These are phyloP conservation scores for Candida germanica DNA, from an alignment of 805 yeast species.

Conservation along the genomic window DNA sequence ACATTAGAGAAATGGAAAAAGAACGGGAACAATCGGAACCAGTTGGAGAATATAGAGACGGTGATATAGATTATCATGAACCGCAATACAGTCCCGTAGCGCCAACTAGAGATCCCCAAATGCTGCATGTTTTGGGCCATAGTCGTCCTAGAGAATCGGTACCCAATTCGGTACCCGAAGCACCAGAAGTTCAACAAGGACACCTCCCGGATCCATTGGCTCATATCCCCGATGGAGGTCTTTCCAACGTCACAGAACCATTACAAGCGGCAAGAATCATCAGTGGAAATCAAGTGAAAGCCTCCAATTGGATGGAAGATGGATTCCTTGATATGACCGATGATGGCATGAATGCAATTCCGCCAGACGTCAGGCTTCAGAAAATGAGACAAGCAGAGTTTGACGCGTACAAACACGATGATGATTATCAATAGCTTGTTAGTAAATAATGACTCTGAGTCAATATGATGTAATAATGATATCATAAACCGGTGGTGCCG, in stretches of 20 bases:
- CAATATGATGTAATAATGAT: conserved; percentile 5
- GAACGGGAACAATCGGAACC: background rate
- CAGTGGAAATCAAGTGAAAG: conserved; percentile 39
- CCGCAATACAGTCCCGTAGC: conserved; percentile 8
- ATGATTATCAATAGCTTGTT: conserved; percentile 19
- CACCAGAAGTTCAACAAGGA: conserved; percentile 12
- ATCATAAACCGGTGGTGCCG: conserved; percentile 2
- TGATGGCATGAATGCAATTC: conserved; percentile 6
- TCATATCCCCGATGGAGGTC: conserved; percentile 39
- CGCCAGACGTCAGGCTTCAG: background rate
- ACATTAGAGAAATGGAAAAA: conserved; percentile 20
- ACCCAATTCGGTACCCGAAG: background rate
- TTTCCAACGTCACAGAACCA: conserved; percentile 28
- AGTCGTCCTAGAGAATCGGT: background rate
- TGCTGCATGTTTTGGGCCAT: background rate
- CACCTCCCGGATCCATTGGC: conserved; percentile 44
- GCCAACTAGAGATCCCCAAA: background rate
- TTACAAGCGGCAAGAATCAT: conserved; percentile 38
- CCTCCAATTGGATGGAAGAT: conserved; percentile 35
- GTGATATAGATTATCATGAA: conserved; percentile 12
- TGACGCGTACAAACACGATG: conserved; percentile 42
- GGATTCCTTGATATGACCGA: conserved; percentile 3
- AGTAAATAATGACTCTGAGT: background rate
- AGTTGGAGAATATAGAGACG: background rate
- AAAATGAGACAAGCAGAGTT: conserved; percentile 27